Evolutionary conservation across 768 basidiomycete species (phyloP), one percentile per base, ranked within the genome.

Genomic region (Nevesoporus exiguus): DNA sequence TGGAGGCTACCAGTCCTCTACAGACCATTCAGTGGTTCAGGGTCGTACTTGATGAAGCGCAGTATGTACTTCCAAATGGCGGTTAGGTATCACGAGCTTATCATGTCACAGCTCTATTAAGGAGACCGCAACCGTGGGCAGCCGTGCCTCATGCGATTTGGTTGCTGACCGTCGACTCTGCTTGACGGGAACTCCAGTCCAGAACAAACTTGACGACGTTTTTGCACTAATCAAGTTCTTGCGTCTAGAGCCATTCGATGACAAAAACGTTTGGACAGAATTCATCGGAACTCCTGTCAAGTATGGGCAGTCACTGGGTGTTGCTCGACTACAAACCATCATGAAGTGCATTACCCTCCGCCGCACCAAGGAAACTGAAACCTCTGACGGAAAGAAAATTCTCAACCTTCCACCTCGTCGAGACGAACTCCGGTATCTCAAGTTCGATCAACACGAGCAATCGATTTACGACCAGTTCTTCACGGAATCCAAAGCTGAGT

Each of bases 171-270:
- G 97, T 49, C 85, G 97, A 15, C 76, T 98, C 40, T 95, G 93
- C 70, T 77, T 99, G 37, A 95, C 95, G n/a, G 97, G 97, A 52
- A 99, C 97, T 8, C 97, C 97, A 1, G 93, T 99, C 34, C 97
- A 99, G 75, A 99, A 99, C 78, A 97, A 96, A 72, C 82, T 98
- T 49, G 97, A 98, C 73, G 97, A 99, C 66, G 88, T 99, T 47
- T 98, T 88, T 71, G 97, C 97, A 5, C 78, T 99, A 54, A 85
- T 99, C 78, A 97, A 97, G 72, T 98, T 99, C 74, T 74, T 99
- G 51, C 88, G 94, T 21, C 71, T 98, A 62, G 80, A 85, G 22
- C 97, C 97, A 1, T 87, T 98, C 61, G 90, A 97, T 65, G 93
- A 98, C 70, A 95, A 95, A 73, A 84, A 83, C 51, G 72, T 86